These are phyloP conservation scores for Penicillium janthinellum DNA, from an alignment of 2,329 filamentous ascomycete species.

Conservation along the genomic window DNA sequence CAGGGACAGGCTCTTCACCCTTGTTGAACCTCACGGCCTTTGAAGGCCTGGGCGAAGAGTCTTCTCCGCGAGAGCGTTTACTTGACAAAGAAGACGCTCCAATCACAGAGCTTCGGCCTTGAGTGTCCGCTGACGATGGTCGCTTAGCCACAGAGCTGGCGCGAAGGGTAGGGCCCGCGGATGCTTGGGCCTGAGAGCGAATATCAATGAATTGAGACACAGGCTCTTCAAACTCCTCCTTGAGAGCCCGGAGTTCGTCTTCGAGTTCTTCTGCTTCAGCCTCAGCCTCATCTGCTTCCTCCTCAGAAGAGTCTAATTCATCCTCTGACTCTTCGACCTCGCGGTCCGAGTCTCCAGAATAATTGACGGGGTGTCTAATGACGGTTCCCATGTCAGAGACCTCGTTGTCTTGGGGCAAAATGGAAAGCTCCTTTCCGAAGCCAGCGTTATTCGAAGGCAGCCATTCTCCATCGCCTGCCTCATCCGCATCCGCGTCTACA, in stretches of 20 bases:
- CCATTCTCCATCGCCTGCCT: conserved; percentile 38
- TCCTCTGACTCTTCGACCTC: conserved; percentile 34
- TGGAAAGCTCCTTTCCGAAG: conserved; percentile 31
- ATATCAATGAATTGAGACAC: conserved; percentile 24
- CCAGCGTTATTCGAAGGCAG: conserved; percentile 28
- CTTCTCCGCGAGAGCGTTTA: conserved; percentile 24
- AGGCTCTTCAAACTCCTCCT: conserved; percentile 43
- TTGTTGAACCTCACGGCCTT: conserved; percentile 40
- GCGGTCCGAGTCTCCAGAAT: conserved; percentile 34
- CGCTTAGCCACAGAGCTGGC: conserved; percentile 22
- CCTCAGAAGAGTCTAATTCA: conserved; percentile 35
- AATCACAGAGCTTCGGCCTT: conserved; percentile 17
- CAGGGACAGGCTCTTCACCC: conserved; percentile 14
- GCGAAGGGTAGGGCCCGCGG: conserved; percentile 16
- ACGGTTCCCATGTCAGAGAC: conserved; percentile 39
- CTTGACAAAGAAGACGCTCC: conserved; percentile 25
- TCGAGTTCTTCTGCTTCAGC: conserved; percentile 42
- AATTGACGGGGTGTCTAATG: conserved; percentile 36
- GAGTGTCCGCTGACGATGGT: conserved; percentile 20
- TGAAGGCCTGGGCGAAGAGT: conserved; percentile 30
- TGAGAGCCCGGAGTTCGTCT: conserved; percentile 50
- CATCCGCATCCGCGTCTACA: conserved; percentile 17
- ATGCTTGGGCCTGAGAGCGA: conserved; percentile 13
- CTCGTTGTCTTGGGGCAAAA: conserved; percentile 28
- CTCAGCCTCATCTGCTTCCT: conserved; percentile 35